Evolutionary conservation across 2,329 filamentous ascomycete species (phyloP).

Genomic region (Aspergillus sojae): DNA sequence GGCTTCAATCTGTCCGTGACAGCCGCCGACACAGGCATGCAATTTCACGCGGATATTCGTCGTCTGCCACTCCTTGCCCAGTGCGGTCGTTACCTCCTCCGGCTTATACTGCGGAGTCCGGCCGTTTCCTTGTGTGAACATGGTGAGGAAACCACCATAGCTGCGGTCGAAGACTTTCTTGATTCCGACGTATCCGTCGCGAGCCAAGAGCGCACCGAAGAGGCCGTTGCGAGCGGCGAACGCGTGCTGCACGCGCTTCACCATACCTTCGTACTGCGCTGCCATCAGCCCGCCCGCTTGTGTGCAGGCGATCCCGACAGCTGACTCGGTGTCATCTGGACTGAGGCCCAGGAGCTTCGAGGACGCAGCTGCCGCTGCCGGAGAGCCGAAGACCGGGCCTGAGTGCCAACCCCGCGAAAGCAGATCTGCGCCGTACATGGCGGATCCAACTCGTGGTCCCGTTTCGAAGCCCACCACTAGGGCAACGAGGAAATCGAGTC

Average conservation of each 20-base stretch:
- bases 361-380: conserved; percentile 36
- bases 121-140: background rate
- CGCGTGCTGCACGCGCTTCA: conserved; percentile 52
- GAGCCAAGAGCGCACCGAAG: conserved; percentile 42
- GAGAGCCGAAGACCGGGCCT: conserved; percentile 26
- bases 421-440: conserved; percentile 42
- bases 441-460: conserved; percentile 42
- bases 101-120: background rate
- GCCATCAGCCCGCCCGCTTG: conserved; percentile 47
- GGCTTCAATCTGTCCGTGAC: background rate
- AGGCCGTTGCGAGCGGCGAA: conserved; percentile 50
- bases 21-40: background rate
- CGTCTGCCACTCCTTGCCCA: background rate
- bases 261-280: conserved; percentile 47
- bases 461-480: conserved; percentile 46
- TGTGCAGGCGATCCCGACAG: conserved; percentile 45
- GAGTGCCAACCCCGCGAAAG: conserved; percentile 46
- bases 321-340: conserved; percentile 34
- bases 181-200: conserved; percentile 46
- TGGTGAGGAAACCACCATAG: background rate
- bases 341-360: conserved; percentile 37
- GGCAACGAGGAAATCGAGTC: conserved; percentile 37
- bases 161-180: conserved; percentile 6
- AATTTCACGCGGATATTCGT: background rate
- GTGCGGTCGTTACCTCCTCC: background rate